Base-by-base conservation (phyloP, 768 basidiomycete genomes). In the Rhodotorula graminis region DNA sequence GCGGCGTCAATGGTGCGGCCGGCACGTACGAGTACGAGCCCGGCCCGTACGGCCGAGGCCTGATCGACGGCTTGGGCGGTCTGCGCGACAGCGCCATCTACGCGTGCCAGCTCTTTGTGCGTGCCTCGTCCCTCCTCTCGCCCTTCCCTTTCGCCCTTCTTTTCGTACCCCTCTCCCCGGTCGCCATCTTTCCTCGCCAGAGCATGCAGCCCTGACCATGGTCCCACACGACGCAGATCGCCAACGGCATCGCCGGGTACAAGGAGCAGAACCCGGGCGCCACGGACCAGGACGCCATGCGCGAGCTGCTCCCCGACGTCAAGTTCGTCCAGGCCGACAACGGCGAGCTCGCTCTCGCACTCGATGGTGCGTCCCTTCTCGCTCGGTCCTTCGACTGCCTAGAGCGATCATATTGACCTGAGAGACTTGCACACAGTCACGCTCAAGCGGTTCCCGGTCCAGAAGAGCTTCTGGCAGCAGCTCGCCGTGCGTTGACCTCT, bases 51-150 rank as follows among this genome's bases (percentile, higher is more conserved):
- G 78, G 78, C 1, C 50, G 77, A 15, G 78, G 78, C 9, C 58
- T 79, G 29, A 59, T 79, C 29, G 78, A 79, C 55, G 75, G 75
- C 3, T 55, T 79, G 2, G 78, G 77, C 8, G 76, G 77, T 0
- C 64, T 79, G 33, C 33, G 75, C 10, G 78, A 79, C 57, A 67
- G 77, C 4, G 75, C 77, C 4, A 42, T 75, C 31, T 74, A 75
- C 44, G 77, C 78, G 3, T 65, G 66, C 52, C 77, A 76, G 69
- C 61, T 77, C 15, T 78, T 73, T 57, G 72, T 76, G 44, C 42
- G 71, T 69, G 37, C 37, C 9, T 9, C 37, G 5, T 37, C 37
- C 37, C 9, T 4, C 37, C 37, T 37, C 37, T 37, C 37, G 37
- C 37, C 37, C 37, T 37, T 9, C 37, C 49, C 49, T 11, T 49